A percentile compares a stretch with the other conserved stretches of the same genome.
Conservation (phyloP, 2,329 filamentous ascomycete species). For the Macroventuria anomochaeta region DNA sequence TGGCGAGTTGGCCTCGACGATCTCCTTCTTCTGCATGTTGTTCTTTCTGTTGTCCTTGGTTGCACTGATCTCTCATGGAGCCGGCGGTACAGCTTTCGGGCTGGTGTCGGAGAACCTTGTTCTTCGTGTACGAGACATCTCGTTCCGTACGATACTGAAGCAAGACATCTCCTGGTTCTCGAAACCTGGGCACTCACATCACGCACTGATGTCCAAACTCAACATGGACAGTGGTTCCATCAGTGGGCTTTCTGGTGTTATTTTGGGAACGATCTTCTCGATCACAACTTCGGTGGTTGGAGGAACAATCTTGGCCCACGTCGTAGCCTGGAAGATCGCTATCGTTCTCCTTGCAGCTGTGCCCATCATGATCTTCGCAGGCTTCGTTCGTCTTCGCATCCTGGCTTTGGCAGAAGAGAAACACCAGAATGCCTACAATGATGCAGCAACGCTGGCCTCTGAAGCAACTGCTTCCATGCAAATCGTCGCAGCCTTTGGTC, state of each 20-base stretch:
- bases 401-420: slow-evolving; percentile 66
- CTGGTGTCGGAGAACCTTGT: slow-evolving; percentile 56
- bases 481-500: slow-evolving; percentile 59
- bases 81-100: slow-evolving; percentile 57
- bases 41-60: slow-evolving; percentile 62
- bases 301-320: slow-evolving; percentile 56
- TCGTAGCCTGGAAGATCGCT: slow-evolving; percentile 60
- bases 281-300: slow-evolving; percentile 56
- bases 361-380: slow-evolving; percentile 56
- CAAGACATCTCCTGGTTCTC: slow-evolving; percentile 63
- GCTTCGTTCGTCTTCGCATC: slow-evolving; percentile 56
- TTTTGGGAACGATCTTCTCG: slow-evolving; percentile 58
- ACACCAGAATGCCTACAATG: slow-evolving; percentile 69
- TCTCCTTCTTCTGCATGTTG: slow-evolving; percentile 56
- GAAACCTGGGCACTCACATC: slow-evolving; percentile 51
- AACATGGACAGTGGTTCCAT: slow-evolving; percentile 58
- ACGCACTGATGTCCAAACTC: slow-evolving; percentile 55
- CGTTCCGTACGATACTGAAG: slow-evolving; percentile 60
- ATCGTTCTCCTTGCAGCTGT: slow-evolving; percentile 58
- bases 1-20: slow-evolving; percentile 32
- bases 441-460: slow-evolving; percentile 68
- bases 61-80: slow-evolving; percentile 54
- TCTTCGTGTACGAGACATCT: slow-evolving; percentile 52
- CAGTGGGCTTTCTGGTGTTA: slow-evolving; percentile 57
- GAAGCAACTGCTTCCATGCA: slow-evolving; percentile 72